Evolutionary conservation across 257 asterid genomes (phyloP).

Genomic region (Solanum peruvianum): DNA sequence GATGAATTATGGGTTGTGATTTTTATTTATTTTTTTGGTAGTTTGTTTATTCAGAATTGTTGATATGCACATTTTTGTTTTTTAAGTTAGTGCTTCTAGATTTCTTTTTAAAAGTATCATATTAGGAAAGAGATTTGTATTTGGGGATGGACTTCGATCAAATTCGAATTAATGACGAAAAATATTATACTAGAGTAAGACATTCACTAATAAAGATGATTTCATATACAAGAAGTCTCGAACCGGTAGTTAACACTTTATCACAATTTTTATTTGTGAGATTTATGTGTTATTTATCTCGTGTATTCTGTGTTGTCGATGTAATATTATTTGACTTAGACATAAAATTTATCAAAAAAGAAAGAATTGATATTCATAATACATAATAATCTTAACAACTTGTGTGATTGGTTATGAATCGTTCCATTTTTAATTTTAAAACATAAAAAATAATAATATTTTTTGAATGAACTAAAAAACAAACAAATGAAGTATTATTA

Average conservation of each 20-base stretch:
- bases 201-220: no score
- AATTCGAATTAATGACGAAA: no score
- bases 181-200: no score
- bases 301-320: fast-evolving
- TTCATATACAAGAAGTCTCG: no score
- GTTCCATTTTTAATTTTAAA: no score
- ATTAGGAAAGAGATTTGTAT: neutral
- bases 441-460: no score
- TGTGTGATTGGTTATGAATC: neutral
- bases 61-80: neutral
- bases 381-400: no score
- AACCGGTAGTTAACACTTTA: no score
- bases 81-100: neutral
- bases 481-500: neutral
- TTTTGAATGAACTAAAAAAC: no score
- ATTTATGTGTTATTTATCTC: no score
- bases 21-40: neutral
- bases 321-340: no score
- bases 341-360: fast-evolving
- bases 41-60: neutral
- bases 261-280: neutral
- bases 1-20: neutral
- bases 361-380: no score
- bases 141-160: fast-evolving
- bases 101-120: neutral